Evolutionary conservation across 345 rosid species (phyloP).

Genomic region (Citrus medica): DNA sequence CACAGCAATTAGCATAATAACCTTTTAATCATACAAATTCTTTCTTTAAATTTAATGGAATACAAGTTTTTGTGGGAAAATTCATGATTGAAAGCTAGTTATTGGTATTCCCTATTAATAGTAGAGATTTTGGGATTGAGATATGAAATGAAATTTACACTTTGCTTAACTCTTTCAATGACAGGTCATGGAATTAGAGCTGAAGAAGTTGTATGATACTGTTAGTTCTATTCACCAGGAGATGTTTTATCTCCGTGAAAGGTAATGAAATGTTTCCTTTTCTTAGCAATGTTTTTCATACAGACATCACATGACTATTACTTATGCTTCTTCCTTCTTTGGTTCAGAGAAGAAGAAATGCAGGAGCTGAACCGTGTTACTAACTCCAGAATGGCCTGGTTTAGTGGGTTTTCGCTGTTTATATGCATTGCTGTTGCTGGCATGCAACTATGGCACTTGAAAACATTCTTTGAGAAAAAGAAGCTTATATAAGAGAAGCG

Average conservation of each 20-base stretch:
- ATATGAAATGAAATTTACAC: not conserved
- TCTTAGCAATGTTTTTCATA: not conserved
- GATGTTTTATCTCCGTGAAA: conserved; percentile 79
- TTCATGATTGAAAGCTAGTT: not conserved
- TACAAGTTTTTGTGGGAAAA: not conserved
- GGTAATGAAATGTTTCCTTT: conserved; percentile 38
- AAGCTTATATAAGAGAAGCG: conserved; percentile 59
- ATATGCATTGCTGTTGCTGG: conserved; percentile 86
- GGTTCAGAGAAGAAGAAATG: conserved; percentile 88
- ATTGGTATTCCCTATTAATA: not conserved
- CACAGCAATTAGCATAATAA: not conserved
- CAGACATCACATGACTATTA: not conserved
- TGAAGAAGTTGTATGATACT: conserved; percentile 72
- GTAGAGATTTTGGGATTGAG: not conserved
- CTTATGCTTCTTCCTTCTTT: not conserved
- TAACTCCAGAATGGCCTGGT: conserved; percentile 73
- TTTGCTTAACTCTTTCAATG: conserved; percentile 5
- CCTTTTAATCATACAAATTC: not conserved
- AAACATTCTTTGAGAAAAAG: conserved; percentile 93
- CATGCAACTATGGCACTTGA: conserved; percentile 83
- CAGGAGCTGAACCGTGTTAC: conserved; percentile 73
- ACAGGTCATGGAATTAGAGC: conserved; percentile 79
- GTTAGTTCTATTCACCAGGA: conserved; percentile 71
- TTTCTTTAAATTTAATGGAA: not conserved
- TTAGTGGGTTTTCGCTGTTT: conserved; percentile 66